Conservation (phyloP, 2,329 filamentous ascomycete species). For the Calonectria montana region DNA sequence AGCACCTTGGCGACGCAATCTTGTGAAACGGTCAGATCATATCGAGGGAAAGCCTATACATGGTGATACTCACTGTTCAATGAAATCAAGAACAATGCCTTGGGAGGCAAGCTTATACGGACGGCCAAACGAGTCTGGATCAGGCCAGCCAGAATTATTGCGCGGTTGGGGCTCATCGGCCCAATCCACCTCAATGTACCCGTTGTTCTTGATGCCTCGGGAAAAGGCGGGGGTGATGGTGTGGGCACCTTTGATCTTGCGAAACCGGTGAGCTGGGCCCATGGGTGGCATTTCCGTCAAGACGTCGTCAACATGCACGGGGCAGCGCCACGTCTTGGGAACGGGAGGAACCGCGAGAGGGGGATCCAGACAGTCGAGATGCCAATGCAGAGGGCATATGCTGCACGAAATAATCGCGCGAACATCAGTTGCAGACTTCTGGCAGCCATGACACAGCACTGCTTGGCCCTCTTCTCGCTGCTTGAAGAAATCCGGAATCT, state of each 20-base stretch:
- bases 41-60: not conserved
- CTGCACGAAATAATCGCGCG: slow-evolving; percentile 89
- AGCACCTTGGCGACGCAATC: slow-evolving; percentile 52
- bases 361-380: slow-evolving; percentile 91
- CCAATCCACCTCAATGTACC: slow-evolving; percentile 76
- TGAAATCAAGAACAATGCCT: slow-evolving; percentile 78
- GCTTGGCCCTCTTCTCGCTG: slow-evolving; percentile 80
- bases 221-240: slow-evolving; percentile 63
- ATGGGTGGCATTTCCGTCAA: slow-evolving; percentile 69
- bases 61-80: slow-evolving; percentile 66
- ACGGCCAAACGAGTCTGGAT: slow-evolving; percentile 71
- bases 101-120: slow-evolving; percentile 72
- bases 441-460: slow-evolving; percentile 83
- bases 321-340: slow-evolving; percentile 86
- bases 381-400: slow-evolving; percentile 84
- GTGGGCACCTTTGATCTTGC: slow-evolving; percentile 67
- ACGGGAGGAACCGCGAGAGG: slow-evolving; percentile 83
- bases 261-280: slow-evolving; percentile 70
- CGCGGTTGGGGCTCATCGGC: slow-evolving; percentile 68
- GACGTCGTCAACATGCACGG: slow-evolving; percentile 84
- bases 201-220: slow-evolving; percentile 78
- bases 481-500: slow-evolving; percentile 74
- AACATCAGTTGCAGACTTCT: slow-evolving; percentile 67
- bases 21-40: slow-evolving; percentile 36
- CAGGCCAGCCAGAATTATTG: slow-evolving; percentile 67